A percentile compares a stretch with the other conserved stretches of the same genome.
Conservation (phyloP, 768 basidiomycete species). For the Mycena crocata region DNA sequence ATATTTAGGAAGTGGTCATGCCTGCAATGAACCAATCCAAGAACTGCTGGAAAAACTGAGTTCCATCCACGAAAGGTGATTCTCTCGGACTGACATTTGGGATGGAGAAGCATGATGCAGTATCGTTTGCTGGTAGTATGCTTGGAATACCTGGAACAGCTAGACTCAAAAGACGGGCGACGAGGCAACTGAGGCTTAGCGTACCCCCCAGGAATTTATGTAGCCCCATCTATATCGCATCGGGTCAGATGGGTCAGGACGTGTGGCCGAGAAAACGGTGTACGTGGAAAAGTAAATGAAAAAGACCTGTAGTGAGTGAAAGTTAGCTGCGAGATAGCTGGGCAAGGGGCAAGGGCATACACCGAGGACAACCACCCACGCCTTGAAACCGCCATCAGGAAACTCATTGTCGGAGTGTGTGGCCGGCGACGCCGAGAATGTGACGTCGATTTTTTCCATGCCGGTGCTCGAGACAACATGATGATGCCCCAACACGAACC, state of each 20-base stretch:
- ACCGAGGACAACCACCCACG: background rate
- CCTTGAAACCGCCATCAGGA: slow-evolving; percentile 1
- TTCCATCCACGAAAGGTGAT: background rate
- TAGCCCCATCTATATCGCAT: background rate
- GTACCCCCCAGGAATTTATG: background rate
- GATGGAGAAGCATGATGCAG: background rate
- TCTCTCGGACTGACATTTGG: background rate
- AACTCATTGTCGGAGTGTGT: background rate
- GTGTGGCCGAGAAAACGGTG: background rate
- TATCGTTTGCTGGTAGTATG: slow-evolving; percentile 4
- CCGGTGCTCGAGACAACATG: too few relatives aligned
- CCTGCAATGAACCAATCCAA: slow-evolving; percentile 3
- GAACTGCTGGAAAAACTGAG: background rate
- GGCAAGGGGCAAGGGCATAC: background rate
- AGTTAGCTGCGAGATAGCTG: background rate
- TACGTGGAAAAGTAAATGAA: background rate
- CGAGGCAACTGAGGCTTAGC: background rate
- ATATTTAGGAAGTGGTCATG: background rate
- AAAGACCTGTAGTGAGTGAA: background rate
- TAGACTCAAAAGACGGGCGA: background rate
- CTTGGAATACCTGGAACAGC: background rate
- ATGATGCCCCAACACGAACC: too few relatives aligned
- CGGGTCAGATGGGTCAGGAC: background rate
- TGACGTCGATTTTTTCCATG: too few relatives aligned
- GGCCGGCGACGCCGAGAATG: background rate